Base-by-base conservation (phyloP, 805 yeast genomes). In the Ogataea thermomethanolica region DNA sequence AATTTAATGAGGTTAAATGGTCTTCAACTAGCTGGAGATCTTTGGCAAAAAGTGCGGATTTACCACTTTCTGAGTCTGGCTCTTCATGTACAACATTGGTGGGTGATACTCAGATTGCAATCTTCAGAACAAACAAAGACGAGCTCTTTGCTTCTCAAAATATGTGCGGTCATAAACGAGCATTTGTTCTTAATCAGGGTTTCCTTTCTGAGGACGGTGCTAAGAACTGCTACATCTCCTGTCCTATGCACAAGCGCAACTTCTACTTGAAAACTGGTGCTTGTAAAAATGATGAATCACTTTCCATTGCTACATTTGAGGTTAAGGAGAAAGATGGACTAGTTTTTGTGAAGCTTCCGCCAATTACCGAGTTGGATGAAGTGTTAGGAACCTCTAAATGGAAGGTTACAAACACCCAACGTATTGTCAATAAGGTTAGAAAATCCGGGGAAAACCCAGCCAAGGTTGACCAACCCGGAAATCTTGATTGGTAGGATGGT, bases 161-260 rank as follows among this genome's bases (percentile, higher is more conserved):
- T 44, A 63, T 65, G 67, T 65, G 70, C 48, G 65, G 66, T n/a
- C 68, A 65, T 40, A 58, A 62, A 25, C 49, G 67, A n/a, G 62
- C 70, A 1, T 65, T 65, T 53, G 65, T 64, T 1, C 45, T 65
- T 25, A 54, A 59, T 17, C 66, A 64, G 43, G 69, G 69, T 31
- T 58, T 62, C 14, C 32, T 64, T 10, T 56, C 61, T 4, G 51
- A 56, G 20, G 66, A 62, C 41, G 63, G 55, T 24, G 49, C 54
- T 25, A 53, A 58, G 11, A 48, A 55, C 15, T 51, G 63, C 3
- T 62, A 60, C 37, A 51, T 65, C 11, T 58, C 67, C 5, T 64
- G 69, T 49, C 70, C 70, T 1, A 48, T 65, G 34, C 69, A 65
- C 44, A 60, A 61, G 49, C 56, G 62, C 21, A 63, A 65, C 44